Evolutionary conservation across 192 early-diverging fungal genomes (phyloP).

Genomic region (Dissophora ornata): DNA sequence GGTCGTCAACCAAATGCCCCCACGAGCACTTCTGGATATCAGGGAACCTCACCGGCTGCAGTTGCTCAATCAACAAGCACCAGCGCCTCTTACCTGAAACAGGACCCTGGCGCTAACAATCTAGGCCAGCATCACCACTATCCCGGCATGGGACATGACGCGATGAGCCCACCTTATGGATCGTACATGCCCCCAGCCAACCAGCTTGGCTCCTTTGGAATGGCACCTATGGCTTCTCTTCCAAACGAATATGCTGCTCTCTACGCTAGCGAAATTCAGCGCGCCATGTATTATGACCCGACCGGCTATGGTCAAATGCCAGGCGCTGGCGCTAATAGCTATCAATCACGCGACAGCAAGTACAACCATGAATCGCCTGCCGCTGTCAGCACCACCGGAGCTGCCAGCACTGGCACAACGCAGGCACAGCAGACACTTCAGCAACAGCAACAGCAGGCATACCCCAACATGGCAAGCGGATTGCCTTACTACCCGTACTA

Average conservation of each 20-base stretch:
- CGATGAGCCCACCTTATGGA: conserved; percentile 62
- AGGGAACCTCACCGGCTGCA: conserved; percentile 19
- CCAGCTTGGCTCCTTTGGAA: conserved; percentile 64
- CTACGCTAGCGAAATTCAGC: conserved; percentile 74
- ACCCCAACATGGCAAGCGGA: conserved; percentile 61
- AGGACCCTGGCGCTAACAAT: conserved; percentile 56
- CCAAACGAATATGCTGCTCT: conserved; percentile 68
- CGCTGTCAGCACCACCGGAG: conserved; percentile 39
- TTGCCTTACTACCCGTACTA: conserved; percentile 87
- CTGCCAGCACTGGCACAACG: conserved; percentile 49
- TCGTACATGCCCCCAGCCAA: conserved; percentile 61
- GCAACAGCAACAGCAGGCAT: conserved; percentile 63
- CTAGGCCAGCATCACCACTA: conserved; percentile 64
- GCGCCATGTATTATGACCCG: conserved; percentile 70
- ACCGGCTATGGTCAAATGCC: conserved; percentile 70
- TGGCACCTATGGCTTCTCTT: conserved; percentile 63
- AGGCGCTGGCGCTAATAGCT: conserved; percentile 61
- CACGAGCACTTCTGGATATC: conserved; percentile 20
- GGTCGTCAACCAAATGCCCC: conserved; percentile 12
- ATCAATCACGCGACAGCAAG: conserved; percentile 65
- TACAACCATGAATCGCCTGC: conserved; percentile 56
- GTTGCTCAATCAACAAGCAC: conserved; percentile 4
- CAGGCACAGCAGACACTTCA: conserved; percentile 61
- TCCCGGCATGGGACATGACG: conserved; percentile 60
- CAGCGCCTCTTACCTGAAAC: conserved; percentile 31